phyloP scores from a whole-genome alignment of 2,329 filamentous ascomycete genomes.

The Ascosphaera aggregata region DNA sequence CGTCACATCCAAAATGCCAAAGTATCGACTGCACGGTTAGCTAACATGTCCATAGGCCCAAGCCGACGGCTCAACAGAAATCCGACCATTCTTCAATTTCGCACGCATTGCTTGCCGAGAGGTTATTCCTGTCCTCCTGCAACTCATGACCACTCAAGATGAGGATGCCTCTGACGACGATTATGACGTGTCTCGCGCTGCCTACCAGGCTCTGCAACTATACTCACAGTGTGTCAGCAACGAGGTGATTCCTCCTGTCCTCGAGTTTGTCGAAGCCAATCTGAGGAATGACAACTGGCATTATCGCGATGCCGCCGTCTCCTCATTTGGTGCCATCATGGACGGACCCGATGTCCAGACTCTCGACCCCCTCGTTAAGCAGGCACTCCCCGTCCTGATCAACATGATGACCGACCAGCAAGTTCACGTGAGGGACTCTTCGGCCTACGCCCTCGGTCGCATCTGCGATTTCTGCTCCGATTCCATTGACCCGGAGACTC shows the following conservation, averaged over 20 bases:
- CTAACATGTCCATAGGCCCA: conserved; percentile 21
- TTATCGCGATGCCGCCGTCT: conserved; percentile 80
- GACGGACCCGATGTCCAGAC: conserved; percentile 88
- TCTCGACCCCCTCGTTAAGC: conserved; percentile 83
- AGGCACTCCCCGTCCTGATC: conserved; percentile 78
- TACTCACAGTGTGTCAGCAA: conserved; percentile 81
- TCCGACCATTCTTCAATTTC: conserved; percentile 90
- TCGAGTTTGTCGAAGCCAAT: conserved; percentile 79
- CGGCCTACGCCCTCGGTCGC: conserved; percentile 83
- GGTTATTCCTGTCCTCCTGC: conserved; percentile 76
- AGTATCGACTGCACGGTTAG: neutral
- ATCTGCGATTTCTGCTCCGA: conserved; percentile 88
- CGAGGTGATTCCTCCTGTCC: conserved; percentile 63
- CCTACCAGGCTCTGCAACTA: conserved; percentile 89
- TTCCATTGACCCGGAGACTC: conserved; percentile 63
- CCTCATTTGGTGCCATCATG: conserved; percentile 96
- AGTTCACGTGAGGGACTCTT: conserved; percentile 83
- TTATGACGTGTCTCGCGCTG: conserved; percentile 86
- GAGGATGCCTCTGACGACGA: conserved; percentile 93
- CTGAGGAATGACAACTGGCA: conserved; percentile 87
- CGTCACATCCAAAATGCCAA: conserved; percentile 14
- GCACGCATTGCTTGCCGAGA: conserved; percentile 78
- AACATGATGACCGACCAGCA: conserved; percentile 77
- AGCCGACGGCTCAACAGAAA: conserved; percentile 54
- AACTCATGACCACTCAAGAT: conserved; percentile 85